A percentile compares a stretch with the other conserved stretches of the same genome.
phyloP scores from a whole-genome alignment of 805 yeast species.

The Wickerhamomyces rabaulensis region DNA sequence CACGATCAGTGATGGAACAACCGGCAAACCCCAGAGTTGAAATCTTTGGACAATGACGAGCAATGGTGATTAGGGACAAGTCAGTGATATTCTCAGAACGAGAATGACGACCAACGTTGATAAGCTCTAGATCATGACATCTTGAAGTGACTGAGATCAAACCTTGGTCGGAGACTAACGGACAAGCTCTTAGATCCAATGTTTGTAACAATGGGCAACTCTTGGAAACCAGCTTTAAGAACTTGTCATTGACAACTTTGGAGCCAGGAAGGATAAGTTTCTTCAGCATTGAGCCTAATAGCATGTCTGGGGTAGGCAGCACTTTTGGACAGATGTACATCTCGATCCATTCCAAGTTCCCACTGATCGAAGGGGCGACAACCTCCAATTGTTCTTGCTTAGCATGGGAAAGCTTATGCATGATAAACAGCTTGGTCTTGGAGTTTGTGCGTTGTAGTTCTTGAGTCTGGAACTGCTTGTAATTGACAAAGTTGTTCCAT shows the following conservation, averaged over 20 bases:
- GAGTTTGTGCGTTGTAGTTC: slow-evolving; percentile 17
- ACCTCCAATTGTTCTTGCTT: slow-evolving; percentile 48
- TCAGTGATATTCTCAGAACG: slow-evolving; percentile 68
- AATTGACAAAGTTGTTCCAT: slow-evolving; percentile 35
- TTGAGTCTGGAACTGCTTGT: slow-evolving; percentile 6
- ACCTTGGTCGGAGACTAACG: slow-evolving; percentile 69
- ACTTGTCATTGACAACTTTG: slow-evolving; percentile 53
- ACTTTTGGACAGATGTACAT: slow-evolving; percentile 77
- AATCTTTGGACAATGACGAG: slow-evolving; percentile 42
- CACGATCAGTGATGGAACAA: slow-evolving; percentile 68
- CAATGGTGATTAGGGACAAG: slow-evolving; percentile 53
- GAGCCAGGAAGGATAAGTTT: slow-evolving; percentile 64
- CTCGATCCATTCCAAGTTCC: slow-evolving; percentile 62
- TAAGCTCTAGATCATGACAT: slow-evolving; percentile 50
- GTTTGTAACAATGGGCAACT: slow-evolving; percentile 54
- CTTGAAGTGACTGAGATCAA: slow-evolving; percentile 57
- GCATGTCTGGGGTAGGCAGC: slow-evolving; percentile 47
- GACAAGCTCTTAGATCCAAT: slow-evolving; percentile 83
- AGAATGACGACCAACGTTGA: slow-evolving; percentile 78
- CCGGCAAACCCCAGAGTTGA: slow-evolving; percentile 86
- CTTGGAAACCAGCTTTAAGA: slow-evolving; percentile 46
- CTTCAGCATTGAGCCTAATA: slow-evolving; percentile 36
- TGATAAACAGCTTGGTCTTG: slow-evolving; percentile 45
- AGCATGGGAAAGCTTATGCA: slow-evolving; percentile 59
- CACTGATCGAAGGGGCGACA: slow-evolving; percentile 40